phyloP scores from a whole-genome alignment of 2,329 filamentous ascomycete genomes.

The Diaporthe citriasiana region DNA sequence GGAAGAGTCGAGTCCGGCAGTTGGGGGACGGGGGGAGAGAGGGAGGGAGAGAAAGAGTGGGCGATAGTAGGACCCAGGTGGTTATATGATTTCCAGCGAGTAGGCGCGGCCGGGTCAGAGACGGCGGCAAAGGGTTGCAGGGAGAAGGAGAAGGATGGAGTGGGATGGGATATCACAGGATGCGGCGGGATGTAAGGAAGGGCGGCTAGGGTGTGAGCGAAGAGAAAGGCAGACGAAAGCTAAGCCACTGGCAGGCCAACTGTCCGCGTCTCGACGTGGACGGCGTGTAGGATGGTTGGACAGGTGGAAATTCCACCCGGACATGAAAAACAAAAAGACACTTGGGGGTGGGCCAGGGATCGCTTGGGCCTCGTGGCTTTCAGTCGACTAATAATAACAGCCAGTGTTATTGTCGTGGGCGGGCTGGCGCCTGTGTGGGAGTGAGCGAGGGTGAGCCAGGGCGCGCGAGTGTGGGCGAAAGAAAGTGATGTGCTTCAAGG shows the following conservation, averaged over 20 bases:
- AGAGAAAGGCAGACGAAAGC: conserved; percentile 14
- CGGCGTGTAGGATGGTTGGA: conserved; percentile 41
- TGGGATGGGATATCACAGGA: conserved; percentile 36
- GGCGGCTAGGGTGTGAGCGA: conserved; percentile 39
- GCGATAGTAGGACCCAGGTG: conserved; percentile 48
- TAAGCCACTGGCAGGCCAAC: conserved; percentile 42
- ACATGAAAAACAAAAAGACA: conserved; percentile 41
- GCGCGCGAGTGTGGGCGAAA: conserved; percentile 1
- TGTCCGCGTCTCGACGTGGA: conserved; percentile 36
- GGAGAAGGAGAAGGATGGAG: conserved; percentile 13
- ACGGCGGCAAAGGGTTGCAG: conserved; percentile 44
- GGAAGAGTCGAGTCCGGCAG: conserved; percentile 52
- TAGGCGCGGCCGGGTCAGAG: conserved; percentile 42
- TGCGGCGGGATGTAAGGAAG: conserved; percentile 28
- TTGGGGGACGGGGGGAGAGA: conserved; percentile 50
- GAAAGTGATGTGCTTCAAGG: conserved; percentile 16
- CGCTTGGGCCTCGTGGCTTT: conserved; percentile 41
- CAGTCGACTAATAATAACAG: conserved; percentile 44
- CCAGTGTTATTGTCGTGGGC: conserved; percentile 43
- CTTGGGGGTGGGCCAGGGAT: conserved; percentile 44
- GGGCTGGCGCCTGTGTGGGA: conserved; percentile 39
- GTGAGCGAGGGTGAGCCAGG: conserved; percentile 34
- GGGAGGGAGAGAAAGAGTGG: conserved; percentile 39
- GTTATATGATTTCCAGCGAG: conserved; percentile 49
- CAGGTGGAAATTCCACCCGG: conserved; percentile 45